Base-by-base conservation (phyloP, 2,329 filamentous ascomycete genomes). In the Zasmidium citrigriseum region DNA sequence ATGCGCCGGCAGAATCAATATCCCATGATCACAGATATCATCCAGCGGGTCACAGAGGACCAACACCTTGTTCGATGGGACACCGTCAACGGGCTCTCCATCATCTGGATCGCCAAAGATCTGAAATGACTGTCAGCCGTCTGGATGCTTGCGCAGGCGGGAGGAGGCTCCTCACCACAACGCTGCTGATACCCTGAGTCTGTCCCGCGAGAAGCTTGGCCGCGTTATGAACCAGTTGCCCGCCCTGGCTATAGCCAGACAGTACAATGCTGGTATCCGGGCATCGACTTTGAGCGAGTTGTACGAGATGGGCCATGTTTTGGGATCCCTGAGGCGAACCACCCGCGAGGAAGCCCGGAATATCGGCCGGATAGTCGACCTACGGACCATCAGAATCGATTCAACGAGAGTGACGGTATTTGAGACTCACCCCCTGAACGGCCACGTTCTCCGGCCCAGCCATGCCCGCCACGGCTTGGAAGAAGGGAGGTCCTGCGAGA, bases 401-500 rank as follows among this genome's bases (percentile, higher is more conserved):
- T 20, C 2, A 4, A 47, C 25, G 34, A 52, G 27, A 7, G 5
- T 22, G 20, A 4, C 18, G 20, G 10, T 12, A 47, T 47, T 2
- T 5, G 21, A 41, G n/a, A 23, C 54, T 41, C 50, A 85, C 78
- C 49, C 82, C 83, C 70, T 85, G 83, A 2, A 83, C 77, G 2
- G 78, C 78, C 4, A 84, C 66, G 51, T 78, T 77, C 24, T 70
- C 71, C 16, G 20, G 9, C 2, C 70, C 72, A 12, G 77, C 78
- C 54, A 83, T 20, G 22, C 27, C 23, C 4, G 47, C 48, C 2
- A 52, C 54, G 20, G 69, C 55, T 44, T 77, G 70, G 60, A 82
- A 80, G 63, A 84, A 81, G 1, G 80, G 77, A 1, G 82, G 82
- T 1, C 82, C 83, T 1, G 77, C 74, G 3, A 79, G 58, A n/a